Evolutionary conservation across 805 yeast genomes (phyloP), one percentile per base, ranked within the genome.

Genomic region (Metschnikowia kofuensis): DNA sequence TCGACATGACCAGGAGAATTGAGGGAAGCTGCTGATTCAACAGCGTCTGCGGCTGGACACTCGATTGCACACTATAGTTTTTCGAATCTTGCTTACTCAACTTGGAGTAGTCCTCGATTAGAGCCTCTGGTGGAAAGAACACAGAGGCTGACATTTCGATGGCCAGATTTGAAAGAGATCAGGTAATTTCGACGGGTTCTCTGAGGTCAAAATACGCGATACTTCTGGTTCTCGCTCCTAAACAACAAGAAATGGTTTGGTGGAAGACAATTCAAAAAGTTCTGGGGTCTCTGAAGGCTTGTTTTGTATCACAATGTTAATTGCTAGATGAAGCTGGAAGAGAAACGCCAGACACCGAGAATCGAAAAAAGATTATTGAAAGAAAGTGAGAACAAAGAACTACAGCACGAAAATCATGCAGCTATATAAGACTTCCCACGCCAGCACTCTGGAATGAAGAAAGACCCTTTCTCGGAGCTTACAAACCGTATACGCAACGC

Each of bases 401-500:
- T 28, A 39, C 32, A 44, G 28, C 16, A 37, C 31, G 41, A 43
- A 47, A 41, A 42, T 31, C 15, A 47, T 42, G 40, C 46, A 38
- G 42, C 36, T 47, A 47, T 47, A 42, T 47, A 47, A 27, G 45
- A 47, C 21, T 12, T 43, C 12, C 15, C 42, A 40, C 28, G 35
- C 40, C 41, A 38, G 48, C 43, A 35, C 35, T 39, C 46, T 47
- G 43, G 37, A 47, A 42, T 47, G 32, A 30, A 41, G 36, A 35
- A 36, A 41, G n/a, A 44, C 35, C 44, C 16, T 35, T 40, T 26
- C 27, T 31, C 11, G 35, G 15, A 35, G 34, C 21, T 14, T 10
- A 39, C 38, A n/a, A 32, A 27, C 47, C 50, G 46, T 47, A 47
- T 41, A 47, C 50, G 50, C 49, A 40, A 40, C 40, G 49, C 49